phyloP scores from a whole-genome alignment of 129 eudicot genomes.

The Rutidosis leptorrhynchoides region DNA sequence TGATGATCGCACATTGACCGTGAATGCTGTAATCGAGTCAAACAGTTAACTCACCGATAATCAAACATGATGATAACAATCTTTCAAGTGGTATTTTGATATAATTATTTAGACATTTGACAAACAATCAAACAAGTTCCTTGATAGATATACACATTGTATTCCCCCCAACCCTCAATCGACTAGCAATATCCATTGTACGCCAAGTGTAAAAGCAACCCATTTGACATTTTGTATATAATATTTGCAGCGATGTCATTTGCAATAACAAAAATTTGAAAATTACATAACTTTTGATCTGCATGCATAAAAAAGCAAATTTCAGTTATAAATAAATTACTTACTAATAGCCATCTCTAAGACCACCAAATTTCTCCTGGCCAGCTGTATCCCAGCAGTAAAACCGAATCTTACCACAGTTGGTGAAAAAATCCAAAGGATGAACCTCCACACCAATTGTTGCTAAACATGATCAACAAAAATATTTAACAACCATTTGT shows the following conservation, averaged over 20 bases:
- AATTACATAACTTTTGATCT: background rate
- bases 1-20: constrained; percentile 77
- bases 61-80: background rate
- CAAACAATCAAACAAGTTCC: background rate
- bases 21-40: constrained; percentile 55
- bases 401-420: constrained; percentile 74
- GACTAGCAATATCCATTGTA: background rate
- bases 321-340: background rate
- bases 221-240: background rate
- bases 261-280: background rate
- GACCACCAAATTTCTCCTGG: constrained; percentile 85
- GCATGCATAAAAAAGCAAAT: background rate
- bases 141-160: background rate
- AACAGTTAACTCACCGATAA: background rate
- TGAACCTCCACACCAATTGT: constrained; percentile 90
- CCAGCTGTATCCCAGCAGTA: constrained; percentile 94
- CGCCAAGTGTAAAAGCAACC: background rate
- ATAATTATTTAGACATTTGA: background rate
- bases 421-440: constrained; percentile 78
- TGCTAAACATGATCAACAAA: constrained; percentile 33
- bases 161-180: background rate
- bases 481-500: constrained; percentile 5
- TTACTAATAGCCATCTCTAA: constrained; percentile 84
- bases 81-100: background rate
- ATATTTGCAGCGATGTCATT: background rate